Percentiles rank a stretch among this genome's conserved stretches.
phyloP scores from a whole-genome alignment of 345 rosid genomes.

The Aquilaria yunnanensis region DNA sequence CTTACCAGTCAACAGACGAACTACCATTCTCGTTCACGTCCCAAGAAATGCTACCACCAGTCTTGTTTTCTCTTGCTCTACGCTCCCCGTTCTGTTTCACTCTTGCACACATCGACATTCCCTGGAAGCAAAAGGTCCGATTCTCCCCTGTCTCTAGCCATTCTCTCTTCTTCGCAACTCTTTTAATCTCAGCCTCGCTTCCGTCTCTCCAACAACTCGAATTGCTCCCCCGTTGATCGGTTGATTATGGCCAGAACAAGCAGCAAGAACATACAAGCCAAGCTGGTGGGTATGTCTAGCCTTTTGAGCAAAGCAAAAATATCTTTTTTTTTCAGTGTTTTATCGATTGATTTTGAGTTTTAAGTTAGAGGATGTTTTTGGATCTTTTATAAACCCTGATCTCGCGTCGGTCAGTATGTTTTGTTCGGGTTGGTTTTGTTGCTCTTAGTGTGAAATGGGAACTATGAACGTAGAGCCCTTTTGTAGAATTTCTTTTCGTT shows the following conservation, averaged over 20 bases:
- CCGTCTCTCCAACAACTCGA: slow-evolving; percentile 11
- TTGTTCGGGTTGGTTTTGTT: no score
- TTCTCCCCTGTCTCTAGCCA: slow-evolving; percentile 10
- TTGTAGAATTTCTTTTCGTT: no score
- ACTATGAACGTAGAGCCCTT: no score
- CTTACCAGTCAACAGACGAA: slow-evolving; percentile 29
- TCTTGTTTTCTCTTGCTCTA: background rate
- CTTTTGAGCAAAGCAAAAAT: slow-evolving; percentile 5
- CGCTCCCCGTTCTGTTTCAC: background rate
- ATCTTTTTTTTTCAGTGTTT: background rate
- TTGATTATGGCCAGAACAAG: slow-evolving; percentile 41
- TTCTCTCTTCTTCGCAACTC: slow-evolving; percentile 5
- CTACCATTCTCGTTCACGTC: slow-evolving; percentile 17
- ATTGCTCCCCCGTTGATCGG: background rate
- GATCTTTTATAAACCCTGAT: no score
- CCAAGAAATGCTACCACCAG: slow-evolving; percentile 1
- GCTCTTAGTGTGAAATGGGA: no score
- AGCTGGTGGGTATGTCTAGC: slow-evolving; percentile 80
- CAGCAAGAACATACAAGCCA: slow-evolving; percentile 75
- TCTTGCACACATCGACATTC: background rate
- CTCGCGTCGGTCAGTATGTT: no score
- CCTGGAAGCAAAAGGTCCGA: background rate
- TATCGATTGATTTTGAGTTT: background rate
- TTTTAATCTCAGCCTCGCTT: background rate
- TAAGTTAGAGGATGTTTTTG: no score